Evolutionary conservation across 768 basidiomycete genomes (phyloP), one percentile per base, ranked within the genome.

Genomic region (Asterophora lycoperdoides): DNA sequence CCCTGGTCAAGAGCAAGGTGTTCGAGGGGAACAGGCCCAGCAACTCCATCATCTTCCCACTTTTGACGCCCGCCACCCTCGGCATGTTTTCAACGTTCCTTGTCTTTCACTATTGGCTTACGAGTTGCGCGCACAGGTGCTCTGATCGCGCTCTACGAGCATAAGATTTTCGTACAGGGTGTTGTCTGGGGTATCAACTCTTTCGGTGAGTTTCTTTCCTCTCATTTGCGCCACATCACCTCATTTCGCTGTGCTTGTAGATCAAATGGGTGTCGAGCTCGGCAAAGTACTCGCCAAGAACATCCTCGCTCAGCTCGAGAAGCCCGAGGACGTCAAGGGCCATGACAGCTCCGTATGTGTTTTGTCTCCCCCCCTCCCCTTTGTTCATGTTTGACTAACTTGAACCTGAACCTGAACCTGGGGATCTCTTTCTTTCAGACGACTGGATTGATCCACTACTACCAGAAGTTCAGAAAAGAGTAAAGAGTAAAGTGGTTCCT

Each of bases 231-330:
- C 41, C n/a, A 8, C 19, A 18, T 8, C 41, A 15, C 51, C 60
- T 19, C 23, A 17, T 11, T 29, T 26, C 10, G 17, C 15, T 26
- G 8, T 17, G 29, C 9, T 9, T 14, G n/a, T 28, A 91, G 92
- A 98, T 68, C 96, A 98, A 83, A 96, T 97, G 94, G 96, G 96
- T 65, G 95, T 98, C 56, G 95, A 98, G 68, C 86, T 98, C 46
- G 94, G 94, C 49, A 98, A 98, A 67, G 89, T 94, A 4, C 81
- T 99, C 37, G 96, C 96, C 1, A 98, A 97, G 82, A 87, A 86
- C 59, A 98, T 99, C 60, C 77, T 98, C 43, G 78, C 82, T 2
- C 93, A 96, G 68, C 83, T 98, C 38, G 81, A 73, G n/a, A 79
- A 76, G 50, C 83, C 90, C 8, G 77, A 73, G 19, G 85, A 93